A percentile compares a stretch with the other conserved stretches of the same genome.
Evolutionary conservation across 441 rosid genomes (phyloP).

Genomic region (Hypseocharis bilobata): DNA sequence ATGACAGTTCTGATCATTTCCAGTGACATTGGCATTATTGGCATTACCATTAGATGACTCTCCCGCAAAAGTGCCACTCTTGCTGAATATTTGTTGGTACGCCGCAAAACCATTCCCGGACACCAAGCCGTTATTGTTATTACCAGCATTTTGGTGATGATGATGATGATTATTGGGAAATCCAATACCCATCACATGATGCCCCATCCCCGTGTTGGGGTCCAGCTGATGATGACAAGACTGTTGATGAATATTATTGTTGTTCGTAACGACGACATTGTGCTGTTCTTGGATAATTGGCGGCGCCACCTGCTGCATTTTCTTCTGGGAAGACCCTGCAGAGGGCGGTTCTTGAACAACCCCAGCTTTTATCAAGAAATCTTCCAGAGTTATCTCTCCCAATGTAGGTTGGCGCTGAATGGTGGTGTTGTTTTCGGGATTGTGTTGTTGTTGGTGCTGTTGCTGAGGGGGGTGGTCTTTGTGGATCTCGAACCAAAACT

Average conservation of each 20-base stretch:
- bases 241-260: too few relatives aligned
- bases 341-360: constrained; percentile 39
- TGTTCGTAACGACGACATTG: constrained; percentile 4
- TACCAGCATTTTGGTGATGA: constrained; percentile 22
- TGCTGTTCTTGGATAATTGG: constrained; percentile 8
- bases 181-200: constrained; percentile 23
- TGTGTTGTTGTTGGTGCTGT: too few relatives aligned
- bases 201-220: constrained; percentile 23
- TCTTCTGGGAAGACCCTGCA: constrained; percentile 12
- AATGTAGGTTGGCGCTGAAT: constrained; percentile 46
- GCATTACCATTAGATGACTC: constrained; percentile 29
- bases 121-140: background rate
- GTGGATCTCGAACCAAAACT: constrained; percentile 58
- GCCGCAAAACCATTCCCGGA: constrained; percentile 26
- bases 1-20: constrained; percentile 18
- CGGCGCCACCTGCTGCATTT: constrained; percentile 10
- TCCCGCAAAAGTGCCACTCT: constrained; percentile 26
- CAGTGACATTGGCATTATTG: constrained; percentile 24
- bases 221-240: too few relatives aligned
- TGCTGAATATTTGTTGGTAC: constrained; percentile 31
- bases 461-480: constrained; percentile 34
- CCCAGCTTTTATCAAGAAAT: constrained; percentile 54
- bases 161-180: too few relatives aligned
- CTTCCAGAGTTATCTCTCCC: constrained; percentile 58
- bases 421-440: constrained; percentile 9